phyloP scores from a whole-genome alignment of 306 rosid species.

The Vicia villosa region DNA sequence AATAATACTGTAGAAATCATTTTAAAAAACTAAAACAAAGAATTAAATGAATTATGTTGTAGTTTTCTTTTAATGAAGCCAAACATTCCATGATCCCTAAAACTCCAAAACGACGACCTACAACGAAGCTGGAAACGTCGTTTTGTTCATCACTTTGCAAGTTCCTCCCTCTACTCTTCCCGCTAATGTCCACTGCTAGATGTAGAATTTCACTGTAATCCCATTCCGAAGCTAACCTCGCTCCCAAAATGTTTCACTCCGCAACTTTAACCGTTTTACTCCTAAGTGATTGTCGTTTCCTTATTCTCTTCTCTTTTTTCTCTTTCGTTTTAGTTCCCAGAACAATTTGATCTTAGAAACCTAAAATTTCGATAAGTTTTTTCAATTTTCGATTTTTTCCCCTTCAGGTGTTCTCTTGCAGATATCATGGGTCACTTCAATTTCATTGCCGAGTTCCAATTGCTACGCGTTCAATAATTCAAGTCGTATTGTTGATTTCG shows the following conservation, averaged over 20 bases:
- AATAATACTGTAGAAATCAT: no score
- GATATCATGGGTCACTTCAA: constrained; percentile 48
- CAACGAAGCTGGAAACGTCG: background rate
- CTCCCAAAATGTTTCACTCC: constrained; percentile 36
- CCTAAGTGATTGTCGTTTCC: constrained; percentile 39
- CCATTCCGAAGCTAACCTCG: constrained; percentile 23
- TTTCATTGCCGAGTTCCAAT: constrained; percentile 65
- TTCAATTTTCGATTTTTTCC: background rate
- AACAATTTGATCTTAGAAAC: background rate
- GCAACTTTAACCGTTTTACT: constrained; percentile 26
- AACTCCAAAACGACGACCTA: background rate
- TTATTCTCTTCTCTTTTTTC: background rate
- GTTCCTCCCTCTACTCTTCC: constrained; percentile 2
- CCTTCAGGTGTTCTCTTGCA: constrained; percentile 58
- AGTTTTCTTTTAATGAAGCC: no score
- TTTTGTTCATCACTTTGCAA: constrained; percentile 1
- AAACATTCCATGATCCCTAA: no score
- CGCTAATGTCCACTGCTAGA: background rate
- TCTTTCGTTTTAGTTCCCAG: background rate
- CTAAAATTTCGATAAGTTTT: background rate
- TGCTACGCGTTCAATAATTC: constrained; percentile 82
- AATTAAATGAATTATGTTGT: no score
- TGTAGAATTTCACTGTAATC: constrained; percentile 3
- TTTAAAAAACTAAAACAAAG: no score
- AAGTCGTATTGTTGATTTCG: constrained; percentile 89